phyloP scores from a whole-genome alignment of 2,329 filamentous ascomycete genomes.

The Ceratocystis destructans region DNA sequence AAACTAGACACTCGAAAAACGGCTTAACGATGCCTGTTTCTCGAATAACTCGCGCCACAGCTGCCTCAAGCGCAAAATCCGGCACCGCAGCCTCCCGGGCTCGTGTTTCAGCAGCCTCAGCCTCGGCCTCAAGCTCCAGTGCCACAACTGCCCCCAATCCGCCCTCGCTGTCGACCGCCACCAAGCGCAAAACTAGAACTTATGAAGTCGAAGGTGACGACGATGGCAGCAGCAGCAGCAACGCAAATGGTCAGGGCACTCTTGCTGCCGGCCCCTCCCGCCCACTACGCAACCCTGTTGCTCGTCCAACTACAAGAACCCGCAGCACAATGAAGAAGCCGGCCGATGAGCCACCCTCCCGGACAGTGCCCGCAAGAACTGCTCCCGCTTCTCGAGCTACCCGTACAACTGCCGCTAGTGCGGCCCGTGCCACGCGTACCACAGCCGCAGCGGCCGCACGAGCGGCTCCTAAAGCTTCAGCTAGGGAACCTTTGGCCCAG shows the following conservation, averaged over 20 bases:
- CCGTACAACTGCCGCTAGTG: slow-evolving; percentile 26
- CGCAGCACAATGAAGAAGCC: slow-evolving; percentile 11
- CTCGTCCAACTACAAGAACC: not conserved
- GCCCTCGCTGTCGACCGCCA: slow-evolving; percentile 16
- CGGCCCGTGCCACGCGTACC: slow-evolving; percentile 22
- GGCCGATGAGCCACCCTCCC: slow-evolving; percentile 27
- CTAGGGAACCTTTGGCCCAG: not conserved
- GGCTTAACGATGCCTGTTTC: not conserved
- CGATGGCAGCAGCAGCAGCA: slow-evolving; percentile 26
- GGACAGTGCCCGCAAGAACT: slow-evolving; percentile 26
- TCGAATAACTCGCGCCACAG: slow-evolving; percentile 18
- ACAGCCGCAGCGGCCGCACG: slow-evolving; percentile 23
- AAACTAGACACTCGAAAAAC: not conserved
- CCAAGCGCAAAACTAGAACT: slow-evolving; percentile 36
- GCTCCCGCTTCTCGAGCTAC: slow-evolving; percentile 21
- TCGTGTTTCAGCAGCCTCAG: slow-evolving; percentile 26
- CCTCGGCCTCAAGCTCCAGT: slow-evolving; percentile 1
- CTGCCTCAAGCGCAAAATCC: slow-evolving; percentile 28
- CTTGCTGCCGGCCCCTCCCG: not conserved
- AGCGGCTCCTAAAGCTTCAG: slow-evolving; percentile 19
- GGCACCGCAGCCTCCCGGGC: slow-evolving; percentile 38
- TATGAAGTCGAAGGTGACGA: slow-evolving; percentile 41
- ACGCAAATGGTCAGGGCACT: slow-evolving; percentile 30
- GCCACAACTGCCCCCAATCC: not conserved
- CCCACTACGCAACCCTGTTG: not conserved